Conservation (phyloP, 768 basidiomycete species). For the Lentinula sp. region DNA sequence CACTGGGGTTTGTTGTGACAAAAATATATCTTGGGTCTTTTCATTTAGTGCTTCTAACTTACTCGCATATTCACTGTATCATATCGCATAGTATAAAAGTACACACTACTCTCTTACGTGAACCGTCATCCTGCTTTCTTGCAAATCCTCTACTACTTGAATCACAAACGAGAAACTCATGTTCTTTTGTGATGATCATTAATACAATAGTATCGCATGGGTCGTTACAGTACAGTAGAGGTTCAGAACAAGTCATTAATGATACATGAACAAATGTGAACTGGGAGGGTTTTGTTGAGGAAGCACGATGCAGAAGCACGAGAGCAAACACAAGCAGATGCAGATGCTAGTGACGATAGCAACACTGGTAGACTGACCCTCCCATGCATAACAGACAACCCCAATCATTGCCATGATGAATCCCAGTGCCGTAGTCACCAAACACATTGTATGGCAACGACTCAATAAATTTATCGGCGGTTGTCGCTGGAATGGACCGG, state of each 20-base stretch:
- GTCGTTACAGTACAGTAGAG: not conserved
- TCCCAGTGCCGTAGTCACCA: conserved; percentile 37
- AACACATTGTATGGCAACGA: conserved; percentile 42
- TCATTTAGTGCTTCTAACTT: not conserved
- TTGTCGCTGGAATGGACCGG: conserved; percentile 36
- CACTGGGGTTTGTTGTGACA: not conserved
- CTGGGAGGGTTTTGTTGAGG: conserved; percentile 2
- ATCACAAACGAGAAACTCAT: too few species aligned
- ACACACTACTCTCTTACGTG: not conserved
- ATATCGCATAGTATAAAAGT: not conserved
- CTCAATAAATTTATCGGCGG: conserved; percentile 41
- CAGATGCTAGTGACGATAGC: conserved; percentile 35
- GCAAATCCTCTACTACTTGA: too few species aligned
- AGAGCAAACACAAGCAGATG: conserved; percentile 26
- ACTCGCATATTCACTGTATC: not conserved
- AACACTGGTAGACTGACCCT: conserved; percentile 35
- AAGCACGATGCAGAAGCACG: conserved; percentile 12
- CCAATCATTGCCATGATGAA: conserved; percentile 47
- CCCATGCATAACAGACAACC: conserved; percentile 47
- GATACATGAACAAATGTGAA: not conserved
- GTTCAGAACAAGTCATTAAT: not conserved
- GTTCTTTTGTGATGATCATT: not conserved
- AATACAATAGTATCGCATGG: not conserved
- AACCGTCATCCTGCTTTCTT: too few species aligned
- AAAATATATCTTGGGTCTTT: not conserved